phyloP scores from a whole-genome alignment of 163 green algal genomes.

The Scenedesmus sp. region DNA sequence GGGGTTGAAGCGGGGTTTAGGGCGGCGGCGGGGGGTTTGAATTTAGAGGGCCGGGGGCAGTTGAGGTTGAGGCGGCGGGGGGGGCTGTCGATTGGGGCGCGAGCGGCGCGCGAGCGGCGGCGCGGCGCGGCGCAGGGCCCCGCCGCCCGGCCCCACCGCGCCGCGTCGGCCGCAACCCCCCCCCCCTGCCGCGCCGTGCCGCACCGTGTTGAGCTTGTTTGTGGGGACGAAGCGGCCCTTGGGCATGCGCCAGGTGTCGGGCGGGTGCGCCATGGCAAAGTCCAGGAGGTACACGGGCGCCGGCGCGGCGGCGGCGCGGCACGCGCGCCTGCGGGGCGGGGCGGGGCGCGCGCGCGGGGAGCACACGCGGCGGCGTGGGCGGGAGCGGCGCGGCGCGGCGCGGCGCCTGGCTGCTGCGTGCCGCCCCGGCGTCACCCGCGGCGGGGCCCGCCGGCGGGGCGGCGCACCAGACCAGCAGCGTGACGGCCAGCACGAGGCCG shows the following conservation, averaged over 20 bases:
- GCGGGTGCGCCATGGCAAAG: conserved; percentile 79
- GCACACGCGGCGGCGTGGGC: neutral
- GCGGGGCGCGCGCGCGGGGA: no score
- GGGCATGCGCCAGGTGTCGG: conserved; percentile 28
- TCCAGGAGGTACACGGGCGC: conserved; percentile 87
- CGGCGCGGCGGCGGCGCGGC: conserved; percentile 19
- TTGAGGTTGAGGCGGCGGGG: no score
- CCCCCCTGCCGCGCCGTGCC: no score
- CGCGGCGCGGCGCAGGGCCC: no score
- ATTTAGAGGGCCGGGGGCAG: no score
- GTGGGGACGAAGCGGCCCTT: neutral
- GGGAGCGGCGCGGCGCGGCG: no score
- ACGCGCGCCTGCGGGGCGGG: neutral
- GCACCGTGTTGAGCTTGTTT: conserved; percentile 48
- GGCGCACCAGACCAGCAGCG: conserved; percentile 23
- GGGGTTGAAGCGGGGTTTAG: conserved; percentile 41
- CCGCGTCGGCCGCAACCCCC: no score
- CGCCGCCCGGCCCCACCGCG: no score
- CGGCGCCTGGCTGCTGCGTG: no score
- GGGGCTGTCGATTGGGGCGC: no score
- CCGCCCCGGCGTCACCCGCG: no score
- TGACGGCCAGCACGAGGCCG: conserved; percentile 12
- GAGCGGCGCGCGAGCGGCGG: no score
- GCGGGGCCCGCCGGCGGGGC: neutral
- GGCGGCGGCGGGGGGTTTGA: conserved; percentile 52